Evolutionary conservation across 2,329 filamentous ascomycete species (phyloP).

Genomic region (Exophiala lecanii-corni): DNA sequence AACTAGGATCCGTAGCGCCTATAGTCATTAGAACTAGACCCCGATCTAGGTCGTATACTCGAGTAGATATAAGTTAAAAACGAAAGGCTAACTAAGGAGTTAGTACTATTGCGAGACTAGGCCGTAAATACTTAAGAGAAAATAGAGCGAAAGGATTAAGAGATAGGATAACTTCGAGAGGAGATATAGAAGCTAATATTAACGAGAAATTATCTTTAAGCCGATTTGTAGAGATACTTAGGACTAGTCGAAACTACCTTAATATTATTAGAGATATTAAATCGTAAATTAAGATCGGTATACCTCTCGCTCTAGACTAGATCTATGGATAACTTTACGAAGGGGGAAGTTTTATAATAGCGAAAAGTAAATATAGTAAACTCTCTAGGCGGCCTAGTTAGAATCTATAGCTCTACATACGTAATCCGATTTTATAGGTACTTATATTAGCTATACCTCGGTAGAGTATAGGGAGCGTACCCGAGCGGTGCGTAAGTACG

Average conservation of each 20-base stretch:
- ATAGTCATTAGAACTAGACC: constrained; percentile 1
- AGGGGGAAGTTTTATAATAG: too few relatives aligned
- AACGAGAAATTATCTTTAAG: constrained; percentile 7
- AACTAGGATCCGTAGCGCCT: not conserved
- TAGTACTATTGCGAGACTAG: constrained; percentile 7
- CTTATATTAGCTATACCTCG: too few relatives aligned
- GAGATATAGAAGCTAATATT: constrained; percentile 7
- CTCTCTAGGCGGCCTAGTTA: too few relatives aligned
- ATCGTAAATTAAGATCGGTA: constrained; percentile 7
- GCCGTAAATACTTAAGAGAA: constrained; percentile 4
- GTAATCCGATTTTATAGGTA: too few relatives aligned
- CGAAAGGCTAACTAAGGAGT: constrained; percentile 3
- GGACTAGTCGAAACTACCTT: constrained; percentile 7
- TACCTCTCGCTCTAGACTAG: too few relatives aligned
- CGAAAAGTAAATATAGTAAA: too few relatives aligned
- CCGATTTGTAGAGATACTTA: constrained; percentile 6
- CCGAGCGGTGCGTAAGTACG: too few relatives aligned
- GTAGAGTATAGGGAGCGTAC: too few relatives aligned
- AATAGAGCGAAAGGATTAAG: constrained; percentile 8
- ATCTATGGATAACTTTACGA: too few relatives aligned
- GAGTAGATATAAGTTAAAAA: constrained; percentile 7
- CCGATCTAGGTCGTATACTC: not conserved
- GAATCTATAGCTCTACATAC: too few relatives aligned
- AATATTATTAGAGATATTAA: constrained; percentile 4
- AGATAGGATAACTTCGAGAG: constrained; percentile 8